Percentiles rank a stretch among this genome's conserved stretches.
Evolutionary conservation across 1,284 basidiomycete species (phyloP).

Genomic region (Sphagnurus paluster): DNA sequence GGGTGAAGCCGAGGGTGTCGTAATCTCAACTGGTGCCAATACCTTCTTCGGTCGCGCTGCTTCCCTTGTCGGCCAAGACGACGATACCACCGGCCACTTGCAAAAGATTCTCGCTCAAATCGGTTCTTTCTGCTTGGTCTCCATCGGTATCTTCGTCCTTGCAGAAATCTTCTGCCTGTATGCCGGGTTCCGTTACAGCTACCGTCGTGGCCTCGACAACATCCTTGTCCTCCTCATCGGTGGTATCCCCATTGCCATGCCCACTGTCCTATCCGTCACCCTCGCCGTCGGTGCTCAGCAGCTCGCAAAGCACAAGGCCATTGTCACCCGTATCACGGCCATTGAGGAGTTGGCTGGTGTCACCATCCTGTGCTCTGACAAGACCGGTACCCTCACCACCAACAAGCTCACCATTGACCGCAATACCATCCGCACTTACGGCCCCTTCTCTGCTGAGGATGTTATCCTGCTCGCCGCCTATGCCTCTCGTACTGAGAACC

Average conservation of each 20-base stretch:
- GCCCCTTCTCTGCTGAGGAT: conserved; percentile 85
- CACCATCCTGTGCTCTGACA: conserved; percentile 96
- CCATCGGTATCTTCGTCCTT: conserved; percentile 91
- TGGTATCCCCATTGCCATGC: conserved; percentile 99
- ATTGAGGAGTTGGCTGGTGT: conserved; percentile 97
- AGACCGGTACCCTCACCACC: conserved; percentile 96
- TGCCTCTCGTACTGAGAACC: conserved; percentile 97
- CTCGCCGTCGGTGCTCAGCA: conserved; percentile 98
- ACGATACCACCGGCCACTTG: conserved; percentile 95
- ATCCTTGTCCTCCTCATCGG: conserved; percentile 97
- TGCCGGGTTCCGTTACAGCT: conserved; percentile 83
- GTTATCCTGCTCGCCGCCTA: conserved; percentile 94
- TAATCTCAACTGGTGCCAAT: conserved; percentile 95
- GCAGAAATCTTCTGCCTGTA: conserved; percentile 90
- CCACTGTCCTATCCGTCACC: conserved; percentile 93
- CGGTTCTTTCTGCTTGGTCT: conserved; percentile 92
- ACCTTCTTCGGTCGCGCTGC: conserved; percentile 97
- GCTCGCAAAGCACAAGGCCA: conserved; percentile 97
- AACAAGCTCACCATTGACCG: conserved; percentile 99
- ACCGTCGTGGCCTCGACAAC: conserved; percentile 95
- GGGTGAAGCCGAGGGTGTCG: conserved; percentile 95
- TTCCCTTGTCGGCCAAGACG: conserved; percentile 92
- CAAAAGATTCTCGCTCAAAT: conserved; percentile 97
- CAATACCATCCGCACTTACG: conserved; percentile 90
- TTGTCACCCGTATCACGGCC: conserved; percentile 97